phyloP scores from a whole-genome alignment of 2,329 filamentous ascomycete species.

The Monilinia polystroma region DNA sequence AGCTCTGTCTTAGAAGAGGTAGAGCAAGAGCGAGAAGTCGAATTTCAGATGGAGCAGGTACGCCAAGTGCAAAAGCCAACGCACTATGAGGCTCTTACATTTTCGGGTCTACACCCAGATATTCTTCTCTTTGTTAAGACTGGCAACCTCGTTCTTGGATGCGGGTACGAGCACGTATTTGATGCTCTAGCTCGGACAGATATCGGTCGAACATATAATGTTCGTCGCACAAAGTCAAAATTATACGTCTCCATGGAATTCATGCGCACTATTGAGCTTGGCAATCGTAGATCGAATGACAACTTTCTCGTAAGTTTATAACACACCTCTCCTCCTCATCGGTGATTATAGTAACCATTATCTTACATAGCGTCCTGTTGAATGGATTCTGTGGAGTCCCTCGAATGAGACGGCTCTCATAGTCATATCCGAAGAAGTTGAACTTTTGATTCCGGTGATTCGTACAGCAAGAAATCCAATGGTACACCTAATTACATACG shows the following conservation, averaged over 20 bases:
- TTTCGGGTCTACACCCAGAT: constrained; percentile 49
- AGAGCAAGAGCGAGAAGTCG: constrained; percentile 48
- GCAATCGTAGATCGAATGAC: constrained; percentile 41
- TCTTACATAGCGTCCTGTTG: constrained; percentile 47
- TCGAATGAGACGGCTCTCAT: constrained; percentile 52
- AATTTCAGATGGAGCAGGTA: constrained; percentile 46
- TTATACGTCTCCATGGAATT: constrained; percentile 51
- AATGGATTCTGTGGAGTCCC: constrained; percentile 61
- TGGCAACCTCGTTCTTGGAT: constrained; percentile 45
- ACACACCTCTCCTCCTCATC: too few relatives aligned
- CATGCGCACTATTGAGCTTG: constrained; percentile 44
- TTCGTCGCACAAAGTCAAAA: constrained; percentile 31
- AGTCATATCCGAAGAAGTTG: constrained; percentile 62
- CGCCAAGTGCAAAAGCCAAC: constrained; percentile 47
- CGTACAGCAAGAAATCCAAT: constrained; percentile 21
- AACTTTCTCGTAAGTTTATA: constrained; percentile 42
- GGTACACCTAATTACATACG: constrained; percentile 55
- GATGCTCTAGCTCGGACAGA: constrained; percentile 44
- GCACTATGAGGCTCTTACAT: constrained; percentile 43
- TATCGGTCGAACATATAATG: constrained; percentile 41
- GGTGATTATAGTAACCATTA: too few relatives aligned
- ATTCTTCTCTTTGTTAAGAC: constrained; percentile 48
- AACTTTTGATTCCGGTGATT: constrained; percentile 52
- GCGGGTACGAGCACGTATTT: constrained; percentile 45
- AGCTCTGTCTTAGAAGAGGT: constrained; percentile 58